Evolutionary conservation across 2,329 filamentous ascomycete species (phyloP).

Genomic region (Nemania bipapillata): DNA sequence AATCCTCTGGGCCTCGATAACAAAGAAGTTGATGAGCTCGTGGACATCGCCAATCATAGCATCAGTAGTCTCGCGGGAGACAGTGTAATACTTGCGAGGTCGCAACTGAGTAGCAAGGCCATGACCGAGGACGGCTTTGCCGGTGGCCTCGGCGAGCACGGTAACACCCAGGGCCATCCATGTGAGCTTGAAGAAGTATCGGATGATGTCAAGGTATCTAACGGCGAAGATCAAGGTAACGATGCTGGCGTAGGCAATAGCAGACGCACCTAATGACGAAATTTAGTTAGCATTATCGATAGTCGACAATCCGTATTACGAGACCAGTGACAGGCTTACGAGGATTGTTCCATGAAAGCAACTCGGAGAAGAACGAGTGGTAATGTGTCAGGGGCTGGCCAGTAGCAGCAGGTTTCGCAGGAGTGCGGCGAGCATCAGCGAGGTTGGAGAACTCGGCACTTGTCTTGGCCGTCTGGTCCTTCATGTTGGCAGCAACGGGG

Average conservation of each 20-base stretch:
- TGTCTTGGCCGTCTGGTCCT: slow-evolving; percentile 66
- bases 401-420: slow-evolving; percentile 64
- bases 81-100: slow-evolving; percentile 73
- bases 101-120: slow-evolving; percentile 73
- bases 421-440: slow-evolving; percentile 66
- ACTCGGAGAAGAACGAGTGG: slow-evolving; percentile 75
- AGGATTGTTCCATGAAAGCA: slow-evolving; percentile 76
- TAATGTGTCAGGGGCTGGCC: slow-evolving; percentile 74
- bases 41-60: slow-evolving; percentile 70
- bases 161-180: slow-evolving; percentile 71
- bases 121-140: slow-evolving; percentile 69
- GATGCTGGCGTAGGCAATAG: slow-evolving; percentile 69
- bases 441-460: slow-evolving; percentile 67
- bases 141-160: slow-evolving; percentile 68
- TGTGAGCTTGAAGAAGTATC: slow-evolving; percentile 73
- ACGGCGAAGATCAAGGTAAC: slow-evolving; percentile 70
- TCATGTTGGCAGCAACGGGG: slow-evolving; percentile 69
- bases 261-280: slow-evolving; percentile 66
- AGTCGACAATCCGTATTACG: slow-evolving; percentile 9
- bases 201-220: slow-evolving; percentile 73
- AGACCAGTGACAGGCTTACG: slow-evolving; percentile 58
- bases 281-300: slow-evolving; percentile 40
- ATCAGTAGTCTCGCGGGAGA: slow-evolving; percentile 71
- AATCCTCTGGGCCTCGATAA: slow-evolving; percentile 75
- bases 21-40: slow-evolving; percentile 77